phyloP scores from a whole-genome alignment of 225 moss, liverwort and hornwort species.

The Climacium dendroides region DNA sequence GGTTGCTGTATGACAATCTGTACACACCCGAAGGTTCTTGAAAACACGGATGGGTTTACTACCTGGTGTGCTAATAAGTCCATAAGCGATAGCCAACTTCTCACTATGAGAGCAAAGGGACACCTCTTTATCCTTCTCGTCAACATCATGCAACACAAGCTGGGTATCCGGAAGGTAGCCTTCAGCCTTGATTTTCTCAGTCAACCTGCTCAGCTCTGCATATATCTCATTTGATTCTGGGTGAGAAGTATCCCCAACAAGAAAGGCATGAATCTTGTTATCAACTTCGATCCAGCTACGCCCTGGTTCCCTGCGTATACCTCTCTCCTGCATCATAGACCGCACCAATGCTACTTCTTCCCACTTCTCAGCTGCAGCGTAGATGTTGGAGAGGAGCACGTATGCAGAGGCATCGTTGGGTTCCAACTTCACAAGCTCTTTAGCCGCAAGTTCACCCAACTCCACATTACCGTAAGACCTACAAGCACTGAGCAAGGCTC shows the following conservation, averaged over 20 bases:
- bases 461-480: neutral
- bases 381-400: neutral
- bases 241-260: neutral
- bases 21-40: neutral
- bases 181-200: neutral
- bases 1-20: neutral
- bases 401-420: neutral
- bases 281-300: neutral
- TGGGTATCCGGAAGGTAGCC: neutral
- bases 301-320: neutral
- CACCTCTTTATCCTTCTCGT: neutral
- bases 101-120: neutral
- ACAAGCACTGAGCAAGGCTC: neutral
- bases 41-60: neutral
- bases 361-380: neutral
- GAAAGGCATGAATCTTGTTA: neutral
- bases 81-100: neutral
- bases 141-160: neutral
- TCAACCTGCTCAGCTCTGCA: neutral
- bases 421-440: neutral
- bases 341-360: neutral
- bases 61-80: neutral
- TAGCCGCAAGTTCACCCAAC: neutral
- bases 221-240: neutral
- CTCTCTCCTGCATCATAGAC: neutral